Evolutionary conservation across 257 asterid species (phyloP).

Genomic region (Salvia splendens): DNA sequence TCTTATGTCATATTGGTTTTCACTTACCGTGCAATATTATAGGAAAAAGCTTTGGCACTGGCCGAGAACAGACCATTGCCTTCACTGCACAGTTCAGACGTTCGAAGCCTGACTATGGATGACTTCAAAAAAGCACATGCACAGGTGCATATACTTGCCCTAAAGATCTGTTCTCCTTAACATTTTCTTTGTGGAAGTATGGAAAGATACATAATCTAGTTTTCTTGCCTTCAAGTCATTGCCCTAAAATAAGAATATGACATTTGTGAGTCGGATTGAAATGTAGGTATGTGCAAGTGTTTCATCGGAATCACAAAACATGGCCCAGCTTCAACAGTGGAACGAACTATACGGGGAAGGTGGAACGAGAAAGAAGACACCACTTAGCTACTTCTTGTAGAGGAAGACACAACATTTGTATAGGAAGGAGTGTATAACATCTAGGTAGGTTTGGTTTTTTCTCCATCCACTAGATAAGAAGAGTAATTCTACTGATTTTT

Average conservation of each 20-base stretch:
- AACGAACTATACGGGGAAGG: conserved; percentile 82
- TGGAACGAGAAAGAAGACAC: conserved; percentile 67
- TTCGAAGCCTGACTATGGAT: conserved; percentile 63
- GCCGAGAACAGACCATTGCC: conserved; percentile 67
- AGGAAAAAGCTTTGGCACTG: conserved; percentile 71
- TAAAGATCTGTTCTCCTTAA: too few species aligned
- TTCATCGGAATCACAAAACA: conserved; percentile 64
- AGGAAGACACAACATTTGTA: conserved; percentile 22
- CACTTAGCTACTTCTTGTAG: conserved; percentile 77
- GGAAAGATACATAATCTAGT: too few species aligned
- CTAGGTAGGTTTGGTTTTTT: background rate
- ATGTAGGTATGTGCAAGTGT: conserved; percentile 75
- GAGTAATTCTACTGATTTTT: conserved; percentile 5
- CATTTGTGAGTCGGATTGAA: conserved; percentile 4
- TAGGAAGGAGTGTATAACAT: background rate
- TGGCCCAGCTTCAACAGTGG: conserved; percentile 79
- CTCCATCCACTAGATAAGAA: background rate
- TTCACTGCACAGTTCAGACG: conserved; percentile 59
- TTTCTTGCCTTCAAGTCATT: too few species aligned
- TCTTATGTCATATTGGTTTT: background rate
- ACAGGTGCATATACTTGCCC: conserved; percentile 49
- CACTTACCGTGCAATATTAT: conserved; percentile 18
- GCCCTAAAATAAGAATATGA: too few species aligned
- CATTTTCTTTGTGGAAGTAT: too few species aligned
- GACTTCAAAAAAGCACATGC: conserved; percentile 86